phyloP scores from a whole-genome alignment of 768 basidiomycete species.

The Mycena amicta region DNA sequence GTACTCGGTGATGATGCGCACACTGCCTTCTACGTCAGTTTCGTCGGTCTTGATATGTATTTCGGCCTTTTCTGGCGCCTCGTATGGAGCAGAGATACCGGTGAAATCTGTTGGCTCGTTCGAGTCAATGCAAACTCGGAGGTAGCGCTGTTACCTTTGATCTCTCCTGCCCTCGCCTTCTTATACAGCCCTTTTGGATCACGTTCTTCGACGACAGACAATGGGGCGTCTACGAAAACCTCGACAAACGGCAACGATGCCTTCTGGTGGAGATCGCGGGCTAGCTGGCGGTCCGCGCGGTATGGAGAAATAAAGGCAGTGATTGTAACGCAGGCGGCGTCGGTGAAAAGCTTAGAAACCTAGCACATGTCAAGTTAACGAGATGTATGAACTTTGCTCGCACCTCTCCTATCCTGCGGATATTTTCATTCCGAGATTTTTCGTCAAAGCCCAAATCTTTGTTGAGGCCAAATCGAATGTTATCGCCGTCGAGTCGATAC shows the following conservation, averaged over 20 bases:
- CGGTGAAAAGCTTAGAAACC: conserved; percentile 94
- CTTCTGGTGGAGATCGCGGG: conserved; percentile 78
- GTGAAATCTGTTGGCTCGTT: conserved; percentile 76
- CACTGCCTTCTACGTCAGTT: conserved; percentile 74
- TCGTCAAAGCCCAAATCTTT: conserved; percentile 95
- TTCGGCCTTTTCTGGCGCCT: conserved; percentile 82
- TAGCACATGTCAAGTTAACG: no score
- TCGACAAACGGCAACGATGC: conserved; percentile 84
- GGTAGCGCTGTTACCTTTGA: conserved; percentile 67
- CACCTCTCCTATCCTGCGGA: conserved; percentile 95
- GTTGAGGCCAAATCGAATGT: conserved; percentile 93
- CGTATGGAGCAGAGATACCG: conserved; percentile 96
- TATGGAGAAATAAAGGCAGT: conserved; percentile 99
- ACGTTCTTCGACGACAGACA: conserved; percentile 83
- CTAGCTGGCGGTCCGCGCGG: conserved; percentile 78
- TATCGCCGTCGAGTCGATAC: conserved; percentile 96
- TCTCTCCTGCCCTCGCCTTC: conserved; percentile 93
- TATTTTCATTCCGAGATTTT: conserved; percentile 91
- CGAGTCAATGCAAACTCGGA: neutral
- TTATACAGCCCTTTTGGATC: conserved; percentile 99
- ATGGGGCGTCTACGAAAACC: conserved; percentile 92
- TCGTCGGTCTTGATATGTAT: conserved; percentile 91
- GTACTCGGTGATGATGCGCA: conserved; percentile 78
- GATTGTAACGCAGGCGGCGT: conserved; percentile 81
- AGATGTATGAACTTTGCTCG: no score